A percentile compares a stretch with the other conserved stretches of the same genome.
Evolutionary conservation across 2,329 filamentous ascomycete genomes (phyloP).

Genomic region (Davidsoniella neocaledoniae): DNA sequence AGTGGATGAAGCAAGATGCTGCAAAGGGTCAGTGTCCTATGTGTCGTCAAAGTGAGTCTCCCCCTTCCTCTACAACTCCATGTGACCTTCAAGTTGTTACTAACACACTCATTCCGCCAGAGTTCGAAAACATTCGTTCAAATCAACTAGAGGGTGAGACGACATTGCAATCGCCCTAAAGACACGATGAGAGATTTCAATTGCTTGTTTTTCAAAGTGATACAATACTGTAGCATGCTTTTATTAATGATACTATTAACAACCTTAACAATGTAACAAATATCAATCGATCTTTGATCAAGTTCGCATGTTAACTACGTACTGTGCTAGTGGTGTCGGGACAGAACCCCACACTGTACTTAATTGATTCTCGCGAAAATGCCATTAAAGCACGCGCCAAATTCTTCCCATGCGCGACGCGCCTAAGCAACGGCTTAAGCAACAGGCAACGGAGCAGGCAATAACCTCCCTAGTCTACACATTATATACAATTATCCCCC

Average conservation of each 20-base stretch:
- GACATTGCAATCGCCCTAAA: too few relatives aligned
- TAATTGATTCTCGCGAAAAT: constrained; percentile 5
- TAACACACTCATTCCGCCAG: background rate
- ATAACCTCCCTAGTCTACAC: too few relatives aligned
- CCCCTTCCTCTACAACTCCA: background rate
- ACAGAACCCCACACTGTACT: constrained; percentile 2
- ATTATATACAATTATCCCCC: background rate
- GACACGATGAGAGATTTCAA: too few relatives aligned
- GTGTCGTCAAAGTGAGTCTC: constrained; percentile 71
- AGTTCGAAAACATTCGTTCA: constrained; percentile 3
- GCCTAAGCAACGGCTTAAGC: background rate
- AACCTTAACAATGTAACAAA: too few relatives aligned
- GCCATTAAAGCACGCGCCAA: too few relatives aligned
- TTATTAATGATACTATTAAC: too few relatives aligned
- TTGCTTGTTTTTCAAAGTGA: too few relatives aligned
- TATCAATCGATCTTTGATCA: background rate
- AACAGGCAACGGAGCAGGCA: background rate
- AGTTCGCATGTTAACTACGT: background rate
- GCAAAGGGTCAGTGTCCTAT: constrained; percentile 92
- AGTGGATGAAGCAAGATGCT: constrained; percentile 91
- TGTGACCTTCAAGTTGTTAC: background rate
- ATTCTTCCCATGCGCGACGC: background rate
- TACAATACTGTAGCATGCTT: too few relatives aligned
- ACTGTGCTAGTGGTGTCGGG: too few relatives aligned
- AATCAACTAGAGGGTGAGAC: too few relatives aligned